Percentiles rank a stretch among this genome's conserved stretches.
These are phyloP conservation scores for Clavispora carvajalis DNA, from an alignment of 805 yeast species.

Conservation along the genomic window DNA sequence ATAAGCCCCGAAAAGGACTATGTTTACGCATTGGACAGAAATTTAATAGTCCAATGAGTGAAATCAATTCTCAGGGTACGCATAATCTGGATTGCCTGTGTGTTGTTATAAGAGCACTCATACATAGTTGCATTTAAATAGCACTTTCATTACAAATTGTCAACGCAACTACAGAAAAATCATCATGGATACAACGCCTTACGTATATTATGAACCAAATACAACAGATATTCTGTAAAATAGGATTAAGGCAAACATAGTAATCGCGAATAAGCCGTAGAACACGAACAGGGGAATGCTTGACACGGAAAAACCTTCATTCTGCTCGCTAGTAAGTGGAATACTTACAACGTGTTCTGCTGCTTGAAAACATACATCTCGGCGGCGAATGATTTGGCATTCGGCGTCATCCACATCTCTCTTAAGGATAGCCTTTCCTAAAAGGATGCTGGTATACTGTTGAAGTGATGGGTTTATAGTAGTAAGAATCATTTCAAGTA, in stretches of 20 bases:
- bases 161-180: too few relatives aligned
- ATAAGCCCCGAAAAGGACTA: too few relatives aligned
- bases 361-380: constrained; percentile 37
- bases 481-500: constrained; percentile 24
- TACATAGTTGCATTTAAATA: too few relatives aligned
- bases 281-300: constrained; percentile 20
- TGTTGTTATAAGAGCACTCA: too few relatives aligned
- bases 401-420: constrained; percentile 22
- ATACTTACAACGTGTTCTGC: constrained; percentile 39
- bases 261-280: constrained; percentile 19
- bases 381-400: constrained; percentile 31
- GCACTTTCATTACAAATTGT: too few relatives aligned
- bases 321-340: constrained; percentile 33
- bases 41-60: too few relatives aligned
- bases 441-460: constrained; percentile 32
- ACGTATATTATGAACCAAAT: constrained; percentile 4
- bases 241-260: constrained; percentile 21
- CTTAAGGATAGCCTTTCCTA: constrained; percentile 39
- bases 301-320: constrained; percentile 17
- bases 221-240: constrained; percentile 25
- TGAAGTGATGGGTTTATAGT: constrained; percentile 31
- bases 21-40: too few relatives aligned
- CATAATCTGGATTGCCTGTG: too few relatives aligned
- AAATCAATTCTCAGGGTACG: too few relatives aligned
- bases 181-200: too few relatives aligned